A percentile compares a stretch with the other conserved stretches of the same genome.
Conservation (phyloP, 139 green algal species). For the Haematococcus lacustris region DNA sequence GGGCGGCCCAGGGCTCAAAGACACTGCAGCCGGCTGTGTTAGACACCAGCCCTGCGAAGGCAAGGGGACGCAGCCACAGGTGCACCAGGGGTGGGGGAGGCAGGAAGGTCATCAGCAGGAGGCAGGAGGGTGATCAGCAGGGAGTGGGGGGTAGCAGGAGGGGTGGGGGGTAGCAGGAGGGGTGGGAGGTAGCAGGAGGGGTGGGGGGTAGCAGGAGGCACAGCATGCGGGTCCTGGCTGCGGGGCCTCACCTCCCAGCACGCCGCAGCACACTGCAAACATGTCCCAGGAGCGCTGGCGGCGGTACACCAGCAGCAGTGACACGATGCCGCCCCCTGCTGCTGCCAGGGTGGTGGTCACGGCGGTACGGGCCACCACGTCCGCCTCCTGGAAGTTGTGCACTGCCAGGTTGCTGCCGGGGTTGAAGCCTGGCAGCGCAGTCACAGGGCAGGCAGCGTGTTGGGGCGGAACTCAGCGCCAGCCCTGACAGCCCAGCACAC, state of each 20-base stretch:
- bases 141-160: too few relatives aligned
- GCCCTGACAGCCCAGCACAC: too few relatives aligned
- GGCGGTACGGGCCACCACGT: constrained; percentile 22
- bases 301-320: constrained; percentile 7
- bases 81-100: background rate
- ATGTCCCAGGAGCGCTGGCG: constrained; percentile 25
- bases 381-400: constrained; percentile 3
- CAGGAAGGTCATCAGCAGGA: too few relatives aligned
- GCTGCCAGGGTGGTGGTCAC: constrained; percentile 61
- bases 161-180: too few relatives aligned
- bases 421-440: constrained; percentile 40
- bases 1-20: constrained; percentile 44
- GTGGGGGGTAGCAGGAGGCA: too few relatives aligned
- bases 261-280: constrained; percentile 2
- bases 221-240: background rate
- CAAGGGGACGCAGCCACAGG: background rate
- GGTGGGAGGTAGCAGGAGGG: too few relatives aligned
- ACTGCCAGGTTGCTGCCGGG: constrained; percentile 45
- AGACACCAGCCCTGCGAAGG: constrained; percentile 36
- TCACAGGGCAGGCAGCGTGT: too few relatives aligned
- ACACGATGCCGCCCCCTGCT: constrained; percentile 17
- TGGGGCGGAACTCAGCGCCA: too few relatives aligned
- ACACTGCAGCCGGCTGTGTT: constrained; percentile 45
- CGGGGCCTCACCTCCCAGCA: background rate
- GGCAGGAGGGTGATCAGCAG: too few relatives aligned